phyloP scores from a whole-genome alignment of 495 filamentous ascomycete species.

The Penicillium lividum region DNA sequence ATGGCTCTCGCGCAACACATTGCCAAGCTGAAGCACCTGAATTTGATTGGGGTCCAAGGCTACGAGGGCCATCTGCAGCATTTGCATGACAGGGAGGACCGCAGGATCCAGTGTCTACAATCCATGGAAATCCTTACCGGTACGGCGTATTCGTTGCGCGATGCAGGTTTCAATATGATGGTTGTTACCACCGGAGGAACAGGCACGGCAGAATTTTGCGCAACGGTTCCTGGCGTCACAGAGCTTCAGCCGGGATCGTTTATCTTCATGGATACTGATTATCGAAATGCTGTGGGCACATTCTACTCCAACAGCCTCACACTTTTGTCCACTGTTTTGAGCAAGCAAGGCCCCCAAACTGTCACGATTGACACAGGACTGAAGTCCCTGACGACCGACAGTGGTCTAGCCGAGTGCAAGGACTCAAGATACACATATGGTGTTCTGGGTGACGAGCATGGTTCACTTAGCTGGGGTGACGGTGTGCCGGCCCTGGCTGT shows the following conservation, averaged over 20 bases:
- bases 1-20: constrained; percentile 33
- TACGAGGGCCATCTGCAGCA: constrained; percentile 43
- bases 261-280: constrained; percentile 47
- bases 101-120: constrained; percentile 30
- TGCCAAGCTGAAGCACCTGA: constrained; percentile 23
- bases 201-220: constrained; percentile 41
- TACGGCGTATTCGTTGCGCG: constrained; percentile 30
- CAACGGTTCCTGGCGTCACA: constrained; percentile 38
- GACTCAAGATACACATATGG: constrained; percentile 33
- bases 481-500: constrained; percentile 26
- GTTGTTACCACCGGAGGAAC: constrained; percentile 41
- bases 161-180: constrained; percentile 33
- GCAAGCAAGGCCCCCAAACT: constrained; percentile 33
- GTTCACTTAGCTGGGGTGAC: constrained; percentile 34
- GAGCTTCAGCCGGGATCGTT: constrained; percentile 43
- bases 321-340: constrained; percentile 36
- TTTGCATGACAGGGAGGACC: constrained; percentile 33
- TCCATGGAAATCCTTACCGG: constrained; percentile 34
- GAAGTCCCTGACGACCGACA: constrained; percentile 43
- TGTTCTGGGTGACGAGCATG: constrained; percentile 42
- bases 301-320: constrained; percentile 41
- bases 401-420: constrained; percentile 40
- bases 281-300: constrained; percentile 39
- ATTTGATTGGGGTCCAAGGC: constrained; percentile 38
- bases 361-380: constrained; percentile 40